These are phyloP conservation scores for Adansonia madagascariensis DNA, from an alignment of 441 rosid genomes.

Conservation along the genomic window DNA sequence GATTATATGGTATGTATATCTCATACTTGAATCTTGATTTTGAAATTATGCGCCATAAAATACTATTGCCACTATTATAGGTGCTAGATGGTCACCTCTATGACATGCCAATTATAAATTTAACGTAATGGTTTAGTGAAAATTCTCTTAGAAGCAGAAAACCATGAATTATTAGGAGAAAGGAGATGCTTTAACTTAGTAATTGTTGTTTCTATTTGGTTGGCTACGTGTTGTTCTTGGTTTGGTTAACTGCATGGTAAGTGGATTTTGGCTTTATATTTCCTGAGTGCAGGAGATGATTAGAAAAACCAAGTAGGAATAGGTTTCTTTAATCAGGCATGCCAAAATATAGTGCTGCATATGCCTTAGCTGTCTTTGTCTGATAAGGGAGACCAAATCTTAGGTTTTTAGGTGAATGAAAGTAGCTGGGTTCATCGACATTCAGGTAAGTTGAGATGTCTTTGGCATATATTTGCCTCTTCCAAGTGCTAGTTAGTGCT, in stretches of 20 bases:
- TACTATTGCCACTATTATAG: not conserved
- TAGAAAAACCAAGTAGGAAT: not conserved
- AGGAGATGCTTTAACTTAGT: not conserved
- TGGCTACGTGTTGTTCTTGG: not conserved
- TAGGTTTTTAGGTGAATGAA: not conserved
- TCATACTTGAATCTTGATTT: not conserved
- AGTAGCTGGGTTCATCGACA: not conserved
- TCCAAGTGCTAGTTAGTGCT: not conserved
- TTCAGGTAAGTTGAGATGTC: not conserved
- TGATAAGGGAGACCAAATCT: not conserved
- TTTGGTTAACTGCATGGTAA: not conserved
- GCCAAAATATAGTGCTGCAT: not conserved
- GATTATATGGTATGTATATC: conserved; percentile 80
- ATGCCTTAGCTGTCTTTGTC: not conserved
- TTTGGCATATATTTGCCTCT: not conserved
- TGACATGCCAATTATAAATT: not conserved
- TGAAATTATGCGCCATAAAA: not conserved
- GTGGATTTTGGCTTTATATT: not conserved
- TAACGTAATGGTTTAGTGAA: not conserved
- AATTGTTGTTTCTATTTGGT: not conserved
- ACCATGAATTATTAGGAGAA: not conserved
- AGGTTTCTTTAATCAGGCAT: not conserved
- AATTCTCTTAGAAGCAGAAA: not conserved
- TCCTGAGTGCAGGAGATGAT: not conserved
- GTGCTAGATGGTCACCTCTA: not conserved